Percentiles rank a stretch among this genome's conserved stretches.
Evolutionary conservation across 805 yeast species (phyloP).

Genomic region (Candida suzukii): DNA sequence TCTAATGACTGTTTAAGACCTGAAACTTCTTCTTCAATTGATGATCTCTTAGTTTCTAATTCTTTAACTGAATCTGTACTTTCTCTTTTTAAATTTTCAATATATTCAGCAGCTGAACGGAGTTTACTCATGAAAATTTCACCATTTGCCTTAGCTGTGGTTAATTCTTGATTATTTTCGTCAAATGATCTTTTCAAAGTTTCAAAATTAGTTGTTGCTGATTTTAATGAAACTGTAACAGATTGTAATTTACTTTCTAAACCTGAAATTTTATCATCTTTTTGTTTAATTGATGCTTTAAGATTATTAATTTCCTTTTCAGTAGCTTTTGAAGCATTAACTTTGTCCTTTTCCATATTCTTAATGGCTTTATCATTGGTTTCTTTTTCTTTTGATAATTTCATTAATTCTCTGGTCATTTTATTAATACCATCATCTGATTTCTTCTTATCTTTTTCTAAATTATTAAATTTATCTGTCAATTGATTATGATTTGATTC

Average conservation of each 20-base stretch:
- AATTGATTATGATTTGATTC: conserved; percentile 19
- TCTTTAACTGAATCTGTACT: conserved; percentile 13
- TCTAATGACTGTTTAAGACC: conserved; percentile 12
- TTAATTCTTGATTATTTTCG: conserved; percentile 17
- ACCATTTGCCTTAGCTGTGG: conserved; percentile 14
- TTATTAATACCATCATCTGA: conserved; percentile 87
- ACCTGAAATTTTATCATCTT: conserved; percentile 13
- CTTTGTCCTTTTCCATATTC: conserved; percentile 34
- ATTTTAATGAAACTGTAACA: conserved; percentile 12
- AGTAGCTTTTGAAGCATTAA: conserved; percentile 21
- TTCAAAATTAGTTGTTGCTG: conserved; percentile 17
- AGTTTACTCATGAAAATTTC: conserved; percentile 13
- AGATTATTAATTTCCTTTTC: conserved; percentile 25
- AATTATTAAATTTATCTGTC: conserved; percentile 20
- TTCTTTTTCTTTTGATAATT: conserved; percentile 52
- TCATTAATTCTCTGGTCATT: conserved; percentile 78
- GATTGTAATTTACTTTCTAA: conserved; percentile 13
- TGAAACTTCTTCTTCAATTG: conserved; percentile 7
- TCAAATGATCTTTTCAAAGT: conserved; percentile 16
- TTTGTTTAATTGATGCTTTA: conserved; percentile 15
- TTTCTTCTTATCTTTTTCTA: conserved; percentile 30
- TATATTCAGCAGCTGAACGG: conserved; percentile 19
- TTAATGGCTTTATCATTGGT: conserved; percentile 38
- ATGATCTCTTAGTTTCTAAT: conserved; percentile 5
- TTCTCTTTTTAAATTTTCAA: conserved; percentile 19